Conservation (phyloP, 768 basidiomycete genomes). For the Leccinum aurantiacum region DNA sequence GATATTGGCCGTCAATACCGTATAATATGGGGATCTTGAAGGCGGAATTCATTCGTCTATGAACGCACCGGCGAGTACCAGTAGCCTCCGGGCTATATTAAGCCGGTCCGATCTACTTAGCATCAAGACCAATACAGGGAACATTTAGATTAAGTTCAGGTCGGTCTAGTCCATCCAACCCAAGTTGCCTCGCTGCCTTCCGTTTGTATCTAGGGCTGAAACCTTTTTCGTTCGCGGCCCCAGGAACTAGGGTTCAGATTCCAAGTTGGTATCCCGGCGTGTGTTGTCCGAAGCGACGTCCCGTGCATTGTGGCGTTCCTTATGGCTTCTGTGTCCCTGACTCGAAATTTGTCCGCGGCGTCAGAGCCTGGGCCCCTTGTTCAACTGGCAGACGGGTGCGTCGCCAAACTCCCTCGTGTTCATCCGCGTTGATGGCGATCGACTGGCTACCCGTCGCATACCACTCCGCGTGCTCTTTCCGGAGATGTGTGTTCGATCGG, state of each 20-base stretch:
- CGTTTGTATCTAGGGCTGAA: not conserved
- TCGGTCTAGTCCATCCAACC: not conserved
- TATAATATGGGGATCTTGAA: not conserved
- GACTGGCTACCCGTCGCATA: no score
- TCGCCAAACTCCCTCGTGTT: slow-evolving; percentile 11
- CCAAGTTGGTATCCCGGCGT: not conserved
- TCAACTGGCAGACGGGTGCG: not conserved
- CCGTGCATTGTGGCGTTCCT: slow-evolving; percentile 9
- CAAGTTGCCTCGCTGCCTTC: slow-evolving; percentile 4
- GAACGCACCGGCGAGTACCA: not conserved
- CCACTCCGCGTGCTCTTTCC: no score
- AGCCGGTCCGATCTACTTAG: not conserved
- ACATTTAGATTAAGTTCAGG: slow-evolving; percentile 1
- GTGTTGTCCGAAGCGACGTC: not conserved
- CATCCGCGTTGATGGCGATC: slow-evolving; percentile 1
- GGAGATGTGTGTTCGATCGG: not conserved
- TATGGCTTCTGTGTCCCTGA: not conserved
- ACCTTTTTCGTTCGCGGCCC: not conserved
- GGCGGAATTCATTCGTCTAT: slow-evolving; percentile 3
- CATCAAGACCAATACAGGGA: slow-evolving; percentile 1
- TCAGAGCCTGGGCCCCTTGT: slow-evolving; percentile 6
- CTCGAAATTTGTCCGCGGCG: slow-evolving; percentile 9
- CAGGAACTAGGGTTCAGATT: not conserved
- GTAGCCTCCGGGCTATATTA: not conserved
- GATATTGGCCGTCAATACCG: not conserved